Percentiles rank a stretch among this genome's conserved stretches.
Conservation (phyloP, 2,329 filamentous ascomycete species). For the Arachnopeziza araneosa region DNA sequence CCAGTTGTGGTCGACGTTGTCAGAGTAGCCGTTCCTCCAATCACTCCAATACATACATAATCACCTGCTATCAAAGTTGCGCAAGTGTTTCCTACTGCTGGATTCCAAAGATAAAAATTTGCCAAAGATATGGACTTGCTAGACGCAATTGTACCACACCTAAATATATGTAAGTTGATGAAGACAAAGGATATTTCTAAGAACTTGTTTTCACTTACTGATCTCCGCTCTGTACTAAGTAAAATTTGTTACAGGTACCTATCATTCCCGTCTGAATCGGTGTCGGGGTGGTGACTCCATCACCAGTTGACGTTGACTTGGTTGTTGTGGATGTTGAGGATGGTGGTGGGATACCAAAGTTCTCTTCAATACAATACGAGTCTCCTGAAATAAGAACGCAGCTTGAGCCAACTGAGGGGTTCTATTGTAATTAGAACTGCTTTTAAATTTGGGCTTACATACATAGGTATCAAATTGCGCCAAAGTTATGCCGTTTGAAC, state of each 20-base stretch:
- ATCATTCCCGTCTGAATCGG: too few species aligned
- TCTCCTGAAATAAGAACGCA: not conserved
- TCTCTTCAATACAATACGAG: not conserved
- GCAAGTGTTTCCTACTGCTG: conserved; percentile 9
- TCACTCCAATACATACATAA: not conserved
- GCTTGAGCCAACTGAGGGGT: not conserved
- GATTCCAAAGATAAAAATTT: conserved; percentile 26
- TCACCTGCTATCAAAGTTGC: not conserved
- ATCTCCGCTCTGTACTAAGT: too few species aligned
- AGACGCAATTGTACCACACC: conserved; percentile 16
- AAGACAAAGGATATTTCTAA: too few species aligned
- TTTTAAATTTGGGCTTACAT: not conserved
- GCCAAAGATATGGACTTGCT: conserved; percentile 19
- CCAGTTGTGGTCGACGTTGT: not conserved
- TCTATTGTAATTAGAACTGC: not conserved
- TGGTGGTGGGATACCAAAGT: not conserved
- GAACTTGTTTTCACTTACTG: too few species aligned
- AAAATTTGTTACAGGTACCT: too few species aligned
- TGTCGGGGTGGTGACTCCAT: too few species aligned
- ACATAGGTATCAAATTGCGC: not conserved
- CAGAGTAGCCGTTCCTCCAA: not conserved
- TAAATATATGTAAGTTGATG: conserved; percentile 2
- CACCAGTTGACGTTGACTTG: not conserved
- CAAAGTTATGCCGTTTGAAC: not conserved
- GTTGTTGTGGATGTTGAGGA: not conserved